Evolutionary conservation across 306 rosid species (phyloP).

Genomic region (Trifolium subterraneum): DNA sequence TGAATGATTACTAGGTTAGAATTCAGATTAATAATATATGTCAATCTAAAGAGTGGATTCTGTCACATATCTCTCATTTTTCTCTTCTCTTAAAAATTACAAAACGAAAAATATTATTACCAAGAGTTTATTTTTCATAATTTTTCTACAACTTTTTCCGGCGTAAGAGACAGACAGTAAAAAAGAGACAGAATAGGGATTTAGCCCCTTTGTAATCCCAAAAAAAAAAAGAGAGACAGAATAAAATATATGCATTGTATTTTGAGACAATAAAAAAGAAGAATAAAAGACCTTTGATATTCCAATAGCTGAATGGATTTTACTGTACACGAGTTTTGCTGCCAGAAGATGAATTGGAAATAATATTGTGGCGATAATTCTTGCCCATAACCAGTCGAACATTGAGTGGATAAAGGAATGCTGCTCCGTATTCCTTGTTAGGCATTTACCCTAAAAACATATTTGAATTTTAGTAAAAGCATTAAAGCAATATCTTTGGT

Average conservation of each 20-base stretch:
- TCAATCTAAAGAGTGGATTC: too few relatives aligned
- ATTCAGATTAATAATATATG: slow-evolving; percentile 15
- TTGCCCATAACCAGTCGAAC: slow-evolving; percentile 82
- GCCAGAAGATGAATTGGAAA: slow-evolving; percentile 85
- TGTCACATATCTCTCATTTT: not conserved
- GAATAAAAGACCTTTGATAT: slow-evolving; percentile 61
- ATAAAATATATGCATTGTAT: slow-evolving; percentile 17
- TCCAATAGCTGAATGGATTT: slow-evolving; percentile 81
- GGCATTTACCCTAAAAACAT: slow-evolving; percentile 69
- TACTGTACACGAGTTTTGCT: slow-evolving; percentile 67
- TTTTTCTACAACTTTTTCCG: not conserved
- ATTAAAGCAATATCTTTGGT: slow-evolving; percentile 33
- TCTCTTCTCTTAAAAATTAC: not conserved
- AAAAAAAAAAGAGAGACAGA: slow-evolving; percentile 17
- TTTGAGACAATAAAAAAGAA: slow-evolving; percentile 1
- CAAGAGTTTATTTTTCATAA: slow-evolving; percentile 9
- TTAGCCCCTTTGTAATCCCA: too few relatives aligned
- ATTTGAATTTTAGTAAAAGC: slow-evolving; percentile 39
- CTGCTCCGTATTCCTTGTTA: slow-evolving; percentile 61
- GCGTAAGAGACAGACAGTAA: slow-evolving; percentile 1
- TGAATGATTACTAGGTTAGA: slow-evolving; percentile 24
- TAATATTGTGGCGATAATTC: slow-evolving; percentile 61
- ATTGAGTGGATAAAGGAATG: slow-evolving; percentile 55
- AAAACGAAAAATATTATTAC: not conserved
- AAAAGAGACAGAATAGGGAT: slow-evolving; percentile 14